A percentile compares a stretch with the other conserved stretches of the same genome.
Conservation (phyloP, 1,284 basidiomycete genomes). For the Golubevia pallescens region DNA sequence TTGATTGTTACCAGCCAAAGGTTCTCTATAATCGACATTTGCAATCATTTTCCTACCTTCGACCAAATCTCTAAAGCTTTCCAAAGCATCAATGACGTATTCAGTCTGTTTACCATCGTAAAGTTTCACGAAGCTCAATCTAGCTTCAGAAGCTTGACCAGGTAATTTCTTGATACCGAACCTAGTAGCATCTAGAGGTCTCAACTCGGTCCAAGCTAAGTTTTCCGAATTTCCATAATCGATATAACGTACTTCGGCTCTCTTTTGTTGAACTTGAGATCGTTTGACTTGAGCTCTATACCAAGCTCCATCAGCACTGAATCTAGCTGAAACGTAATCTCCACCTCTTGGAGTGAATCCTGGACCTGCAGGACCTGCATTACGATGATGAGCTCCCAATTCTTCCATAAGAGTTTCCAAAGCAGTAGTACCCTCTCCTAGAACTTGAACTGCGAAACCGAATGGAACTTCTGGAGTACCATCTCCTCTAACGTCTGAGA, state of each 20-base stretch:
- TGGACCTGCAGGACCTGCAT: slow-evolving; percentile 70
- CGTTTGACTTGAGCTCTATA: slow-evolving; percentile 41
- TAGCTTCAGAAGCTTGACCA: slow-evolving; percentile 32
- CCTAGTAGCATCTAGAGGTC: slow-evolving; percentile 31
- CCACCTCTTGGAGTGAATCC: slow-evolving; percentile 76
- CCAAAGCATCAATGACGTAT: slow-evolving; percentile 44
- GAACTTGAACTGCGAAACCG: slow-evolving; percentile 81
- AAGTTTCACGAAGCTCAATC: slow-evolving; percentile 42
- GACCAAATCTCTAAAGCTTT: slow-evolving; percentile 34
- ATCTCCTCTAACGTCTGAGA: slow-evolving; percentile 78
- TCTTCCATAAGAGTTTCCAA: slow-evolving; percentile 92
- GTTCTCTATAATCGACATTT: slow-evolving; percentile 44
- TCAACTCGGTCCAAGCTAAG: slow-evolving; percentile 30
- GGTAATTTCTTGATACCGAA: slow-evolving; percentile 36
- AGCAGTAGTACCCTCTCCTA: slow-evolving; percentile 65
- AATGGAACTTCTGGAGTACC: slow-evolving; percentile 74
- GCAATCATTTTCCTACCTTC: slow-evolving; percentile 53
- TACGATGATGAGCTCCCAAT: slow-evolving; percentile 82
- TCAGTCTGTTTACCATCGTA: slow-evolving; percentile 36
- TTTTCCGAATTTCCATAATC: slow-evolving; percentile 51
- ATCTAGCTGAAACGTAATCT: slow-evolving; percentile 81
- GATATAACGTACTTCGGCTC: slow-evolving; percentile 32
- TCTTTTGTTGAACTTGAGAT: slow-evolving; percentile 25
- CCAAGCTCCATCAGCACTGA: slow-evolving; percentile 63
- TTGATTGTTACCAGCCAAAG: slow-evolving; percentile 1